These are phyloP conservation scores for Gonapodya sp. DNA, from an alignment of 192 early-diverging fungal species.

Conservation along the genomic window DNA sequence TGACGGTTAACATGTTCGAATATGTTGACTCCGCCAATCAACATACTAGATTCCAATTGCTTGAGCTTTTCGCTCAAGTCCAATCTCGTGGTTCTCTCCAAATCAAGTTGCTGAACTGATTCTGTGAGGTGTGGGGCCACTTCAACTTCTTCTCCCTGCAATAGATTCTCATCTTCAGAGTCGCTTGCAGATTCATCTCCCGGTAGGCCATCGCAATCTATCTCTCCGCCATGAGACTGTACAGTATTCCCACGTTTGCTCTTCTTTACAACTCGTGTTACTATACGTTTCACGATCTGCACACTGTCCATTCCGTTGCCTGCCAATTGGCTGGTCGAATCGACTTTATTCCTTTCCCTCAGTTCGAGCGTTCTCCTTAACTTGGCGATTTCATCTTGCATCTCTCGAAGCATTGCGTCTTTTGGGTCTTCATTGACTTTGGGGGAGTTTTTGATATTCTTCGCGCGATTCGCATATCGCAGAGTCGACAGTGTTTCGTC, in stretches of 20 bases:
- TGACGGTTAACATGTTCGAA: slow-evolving; percentile 39
- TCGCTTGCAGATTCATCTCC: background rate
- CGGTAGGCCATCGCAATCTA: slow-evolving; percentile 36
- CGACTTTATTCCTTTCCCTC: slow-evolving; percentile 8
- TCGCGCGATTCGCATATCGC: slow-evolving; percentile 53
- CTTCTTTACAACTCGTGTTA: slow-evolving; percentile 12
- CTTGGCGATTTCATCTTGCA: slow-evolving; percentile 50
- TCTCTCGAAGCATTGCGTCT: slow-evolving; percentile 56
- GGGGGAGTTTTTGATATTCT: slow-evolving; percentile 59
- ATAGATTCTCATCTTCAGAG: slow-evolving; percentile 43
- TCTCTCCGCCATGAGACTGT: slow-evolving; percentile 2
- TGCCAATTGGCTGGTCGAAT: slow-evolving; percentile 13
- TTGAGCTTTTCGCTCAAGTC: slow-evolving; percentile 30
- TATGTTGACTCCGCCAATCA: slow-evolving; percentile 45
- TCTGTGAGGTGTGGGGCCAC: slow-evolving; percentile 16
- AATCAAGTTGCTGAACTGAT: slow-evolving; percentile 44
- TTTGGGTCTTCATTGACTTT: slow-evolving; percentile 59
- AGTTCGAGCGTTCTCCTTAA: slow-evolving; percentile 30
- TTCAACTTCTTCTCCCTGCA: slow-evolving; percentile 35
- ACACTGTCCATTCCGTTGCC: slow-evolving; percentile 17
- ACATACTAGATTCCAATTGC: slow-evolving; percentile 42
- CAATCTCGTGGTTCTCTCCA: slow-evolving; percentile 34
- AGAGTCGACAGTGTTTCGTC: slow-evolving; percentile 52
- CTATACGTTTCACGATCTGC: background rate
- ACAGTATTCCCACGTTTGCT: slow-evolving; percentile 1